A percentile compares a stretch with the other conserved stretches of the same genome.
These are phyloP conservation scores for Basipetospora sp. DNA, from an alignment of 2,329 filamentous ascomycete species.

Conservation along the genomic window DNA sequence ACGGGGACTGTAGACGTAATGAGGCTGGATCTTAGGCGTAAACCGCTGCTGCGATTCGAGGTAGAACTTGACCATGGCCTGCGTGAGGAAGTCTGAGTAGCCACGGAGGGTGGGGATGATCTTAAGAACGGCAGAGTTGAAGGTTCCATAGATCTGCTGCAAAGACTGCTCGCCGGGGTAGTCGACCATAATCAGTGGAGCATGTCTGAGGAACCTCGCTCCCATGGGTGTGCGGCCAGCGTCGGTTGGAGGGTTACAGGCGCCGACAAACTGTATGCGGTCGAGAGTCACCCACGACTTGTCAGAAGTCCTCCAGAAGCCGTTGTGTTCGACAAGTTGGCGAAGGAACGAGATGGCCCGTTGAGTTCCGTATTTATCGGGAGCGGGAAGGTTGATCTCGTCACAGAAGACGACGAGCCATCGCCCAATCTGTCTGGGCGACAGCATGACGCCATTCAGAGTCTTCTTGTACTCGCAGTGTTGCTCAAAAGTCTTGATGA, in stretches of 20 bases:
- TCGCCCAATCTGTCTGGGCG: slow-evolving; percentile 86
- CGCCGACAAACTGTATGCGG: slow-evolving; percentile 95
- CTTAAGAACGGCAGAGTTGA: slow-evolving; percentile 92
- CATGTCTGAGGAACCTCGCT: slow-evolving; percentile 83
- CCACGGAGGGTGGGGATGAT: slow-evolving; percentile 89
- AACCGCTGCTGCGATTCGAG: slow-evolving; percentile 87
- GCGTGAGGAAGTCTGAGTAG: slow-evolving; percentile 84
- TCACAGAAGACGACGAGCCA: slow-evolving; percentile 99
- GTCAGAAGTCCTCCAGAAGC: slow-evolving; percentile 95
- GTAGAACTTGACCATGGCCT: slow-evolving; percentile 95
- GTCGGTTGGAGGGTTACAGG: slow-evolving; percentile 95
- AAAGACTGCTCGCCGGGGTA: slow-evolving; percentile 93
- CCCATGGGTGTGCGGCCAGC: slow-evolving; percentile 91
- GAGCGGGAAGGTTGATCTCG: slow-evolving; percentile 95
- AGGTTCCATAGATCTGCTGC: slow-evolving; percentile 94
- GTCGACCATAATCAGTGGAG: slow-evolving; percentile 98
- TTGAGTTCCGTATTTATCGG: slow-evolving; percentile 94
- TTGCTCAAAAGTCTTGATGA: slow-evolving; percentile 98
- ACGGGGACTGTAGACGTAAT: slow-evolving; percentile 98
- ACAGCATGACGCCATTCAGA: slow-evolving; percentile 85
- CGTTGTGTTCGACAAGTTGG: slow-evolving; percentile 95
- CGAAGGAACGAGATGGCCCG: slow-evolving; percentile 93
- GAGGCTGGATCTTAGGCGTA: slow-evolving; percentile 89
- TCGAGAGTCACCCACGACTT: slow-evolving; percentile 97
- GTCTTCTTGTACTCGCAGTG: slow-evolving; percentile 99